Evolutionary conservation across 1,139 yeast species (phyloP).

Genomic region (Meyerozyma guilliermondii): DNA sequence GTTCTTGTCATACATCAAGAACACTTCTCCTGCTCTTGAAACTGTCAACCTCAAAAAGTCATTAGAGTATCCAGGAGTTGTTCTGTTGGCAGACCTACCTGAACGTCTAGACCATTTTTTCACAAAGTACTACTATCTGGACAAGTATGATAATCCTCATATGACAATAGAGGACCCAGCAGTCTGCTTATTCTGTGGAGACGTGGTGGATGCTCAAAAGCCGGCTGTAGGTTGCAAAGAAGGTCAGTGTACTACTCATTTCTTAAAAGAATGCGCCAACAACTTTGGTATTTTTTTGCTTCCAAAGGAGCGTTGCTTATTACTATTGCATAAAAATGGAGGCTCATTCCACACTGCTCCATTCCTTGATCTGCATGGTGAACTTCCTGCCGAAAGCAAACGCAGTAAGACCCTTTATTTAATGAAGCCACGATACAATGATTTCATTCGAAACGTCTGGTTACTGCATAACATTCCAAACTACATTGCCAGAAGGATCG

Average conservation of each 20-base stretch:
- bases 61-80: slow-evolving; percentile 65
- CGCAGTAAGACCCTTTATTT: slow-evolving; percentile 70
- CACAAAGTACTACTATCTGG: slow-evolving; percentile 49
- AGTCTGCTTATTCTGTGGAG: slow-evolving; percentile 79
- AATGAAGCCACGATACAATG: slow-evolving; percentile 59
- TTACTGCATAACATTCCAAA: slow-evolving; percentile 76
- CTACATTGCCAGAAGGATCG: slow-evolving; percentile 72
- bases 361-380: slow-evolving; percentile 83
- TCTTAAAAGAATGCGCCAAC: slow-evolving; percentile 58
- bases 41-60: slow-evolving; percentile 12
- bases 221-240: slow-evolving; percentile 43
- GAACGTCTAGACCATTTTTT: slow-evolving; percentile 67
- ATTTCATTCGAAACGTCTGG: slow-evolving; percentile 67
- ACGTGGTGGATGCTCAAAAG: slow-evolving; percentile 62
- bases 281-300: slow-evolving; percentile 74
- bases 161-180: slow-evolving; percentile 69
- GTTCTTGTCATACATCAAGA: slow-evolving; percentile 8
- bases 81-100: slow-evolving; percentile 57
- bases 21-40: slow-evolving; percentile 5
- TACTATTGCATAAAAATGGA: slow-evolving; percentile 60
- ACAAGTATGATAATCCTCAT: slow-evolving; percentile 36
- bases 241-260: slow-evolving; percentile 71
- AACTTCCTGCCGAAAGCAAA: slow-evolving; percentile 68
- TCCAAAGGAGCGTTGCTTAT: slow-evolving; percentile 69
- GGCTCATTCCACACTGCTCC: slow-evolving; percentile 89